Percentiles rank a stretch among this genome's conserved stretches.
phyloP scores from a whole-genome alignment of 148 eudicot species.

The Simmondsia chinensis region DNA sequence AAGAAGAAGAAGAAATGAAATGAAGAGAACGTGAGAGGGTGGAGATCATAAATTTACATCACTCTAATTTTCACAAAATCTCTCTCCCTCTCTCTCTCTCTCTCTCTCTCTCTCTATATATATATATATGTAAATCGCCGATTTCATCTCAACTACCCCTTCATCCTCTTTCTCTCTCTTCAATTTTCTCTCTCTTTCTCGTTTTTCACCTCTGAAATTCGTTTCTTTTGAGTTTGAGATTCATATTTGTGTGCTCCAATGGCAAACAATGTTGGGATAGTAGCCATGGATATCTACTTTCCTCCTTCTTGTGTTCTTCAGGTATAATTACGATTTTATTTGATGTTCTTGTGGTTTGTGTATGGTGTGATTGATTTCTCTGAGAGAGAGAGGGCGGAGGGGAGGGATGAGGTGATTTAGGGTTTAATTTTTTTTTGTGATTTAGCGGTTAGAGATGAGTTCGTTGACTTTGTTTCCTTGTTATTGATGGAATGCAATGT shows the following conservation, averaged over 20 bases:
- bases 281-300: conserved; percentile 95
- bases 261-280: conserved; percentile 76
- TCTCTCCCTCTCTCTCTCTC: not conserved
- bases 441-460: too few species aligned
- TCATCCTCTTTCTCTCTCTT: too few species aligned
- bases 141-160: too few species aligned
- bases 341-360: not conserved
- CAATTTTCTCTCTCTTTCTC: not conserved
- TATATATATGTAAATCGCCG: too few species aligned
- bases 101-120: not conserved
- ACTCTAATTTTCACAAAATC: too few species aligned
- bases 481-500: too few species aligned
- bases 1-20: too few species aligned
- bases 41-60: too few species aligned
- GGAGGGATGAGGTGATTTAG: too few species aligned
- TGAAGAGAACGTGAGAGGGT: too few species aligned
- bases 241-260: conserved; percentile 8
- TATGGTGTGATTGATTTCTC: not conserved
- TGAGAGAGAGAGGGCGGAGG: too few species aligned
- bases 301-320: conserved; percentile 94
- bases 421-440: not conserved
- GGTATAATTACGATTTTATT: conserved; percentile 21
- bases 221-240: not conserved
- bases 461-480: not conserved
- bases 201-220: not conserved